Evolutionary conservation across 1,284 basidiomycete species (phyloP).

Genomic region (Trametes versicolor): DNA sequence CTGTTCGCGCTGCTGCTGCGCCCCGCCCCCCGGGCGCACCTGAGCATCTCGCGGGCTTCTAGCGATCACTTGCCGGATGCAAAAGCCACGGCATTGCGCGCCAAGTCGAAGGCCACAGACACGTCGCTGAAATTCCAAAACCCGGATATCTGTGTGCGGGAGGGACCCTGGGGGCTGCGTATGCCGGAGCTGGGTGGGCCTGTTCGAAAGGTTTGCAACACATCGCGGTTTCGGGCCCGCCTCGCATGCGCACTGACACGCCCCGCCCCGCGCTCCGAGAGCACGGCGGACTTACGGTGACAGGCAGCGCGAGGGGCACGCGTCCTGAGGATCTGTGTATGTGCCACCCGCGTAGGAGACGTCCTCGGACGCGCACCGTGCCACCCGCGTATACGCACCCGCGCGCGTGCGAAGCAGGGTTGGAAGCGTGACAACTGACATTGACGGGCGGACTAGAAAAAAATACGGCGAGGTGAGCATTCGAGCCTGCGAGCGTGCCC

Average conservation of each 20-base stretch:
- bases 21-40: conserved; percentile 1
- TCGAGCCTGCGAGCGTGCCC: not conserved
- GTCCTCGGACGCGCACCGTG: not conserved
- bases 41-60: not conserved
- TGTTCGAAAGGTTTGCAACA: not conserved
- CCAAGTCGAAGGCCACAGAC: not conserved
- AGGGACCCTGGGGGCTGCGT: not conserved
- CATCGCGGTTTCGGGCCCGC: not conserved
- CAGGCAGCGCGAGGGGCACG: not conserved
- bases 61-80: not conserved
- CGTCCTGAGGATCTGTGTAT: not conserved
- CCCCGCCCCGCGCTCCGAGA: not conserved
- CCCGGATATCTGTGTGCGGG: not conserved
- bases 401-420: not conserved
- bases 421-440: not conserved
- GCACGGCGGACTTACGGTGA: not conserved
- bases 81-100: not conserved
- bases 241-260: not conserved
- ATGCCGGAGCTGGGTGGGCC: not conserved
- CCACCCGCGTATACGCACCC: not conserved
- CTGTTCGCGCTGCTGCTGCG: not conserved
- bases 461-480: not conserved
- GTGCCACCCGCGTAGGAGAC: conserved; percentile 1
- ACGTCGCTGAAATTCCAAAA: not conserved
- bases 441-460: not conserved